Conservation (phyloP, 148 eudicot genomes). For the Selenicereus undatus region DNA sequence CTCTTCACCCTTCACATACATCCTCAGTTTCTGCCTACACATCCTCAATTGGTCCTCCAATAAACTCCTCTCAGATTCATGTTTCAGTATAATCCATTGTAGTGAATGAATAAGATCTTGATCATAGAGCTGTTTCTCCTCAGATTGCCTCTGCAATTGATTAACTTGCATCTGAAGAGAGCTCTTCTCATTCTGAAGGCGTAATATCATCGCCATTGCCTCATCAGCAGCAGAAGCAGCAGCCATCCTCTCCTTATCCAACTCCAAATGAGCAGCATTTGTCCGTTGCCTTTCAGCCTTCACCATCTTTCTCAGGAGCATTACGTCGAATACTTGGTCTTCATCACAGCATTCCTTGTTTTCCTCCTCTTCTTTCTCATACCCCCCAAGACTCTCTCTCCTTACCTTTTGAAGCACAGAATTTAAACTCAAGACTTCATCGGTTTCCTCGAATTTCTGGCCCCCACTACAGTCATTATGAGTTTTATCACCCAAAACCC, state of each 20-base stretch:
- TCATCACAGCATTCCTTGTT: constrained; percentile 31
- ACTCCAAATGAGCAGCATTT: constrained; percentile 41
- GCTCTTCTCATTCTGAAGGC: constrained; percentile 79
- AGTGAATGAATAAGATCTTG: constrained; percentile 76
- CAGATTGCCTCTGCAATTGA: constrained; percentile 54
- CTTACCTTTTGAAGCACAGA: not conserved
- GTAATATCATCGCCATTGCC: constrained; percentile 85
- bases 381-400: constrained; percentile 14
- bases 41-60: constrained; percentile 57
- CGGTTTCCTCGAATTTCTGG: constrained; percentile 28
- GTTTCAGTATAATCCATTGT: constrained; percentile 59
- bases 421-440: constrained; percentile 31
- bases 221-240: constrained; percentile 80
- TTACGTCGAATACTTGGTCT: constrained; percentile 50
- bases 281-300: constrained; percentile 48
- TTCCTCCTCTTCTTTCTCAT: constrained; percentile 24
- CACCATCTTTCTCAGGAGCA: constrained; percentile 58
- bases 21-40: constrained; percentile 39
- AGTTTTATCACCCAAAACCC: constrained; percentile 9
- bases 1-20: constrained; percentile 35
- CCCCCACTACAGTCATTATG: constrained; percentile 21
- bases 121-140: constrained; percentile 78
- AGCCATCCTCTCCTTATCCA: constrained; percentile 74
- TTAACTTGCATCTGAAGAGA: constrained; percentile 51
- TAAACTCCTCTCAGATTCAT: constrained; percentile 51